A percentile compares a stretch with the other conserved stretches of the same genome.
Evolutionary conservation across 352 stramenopile species (phyloP).

Genomic region (Phytophthora brassicae): DNA sequence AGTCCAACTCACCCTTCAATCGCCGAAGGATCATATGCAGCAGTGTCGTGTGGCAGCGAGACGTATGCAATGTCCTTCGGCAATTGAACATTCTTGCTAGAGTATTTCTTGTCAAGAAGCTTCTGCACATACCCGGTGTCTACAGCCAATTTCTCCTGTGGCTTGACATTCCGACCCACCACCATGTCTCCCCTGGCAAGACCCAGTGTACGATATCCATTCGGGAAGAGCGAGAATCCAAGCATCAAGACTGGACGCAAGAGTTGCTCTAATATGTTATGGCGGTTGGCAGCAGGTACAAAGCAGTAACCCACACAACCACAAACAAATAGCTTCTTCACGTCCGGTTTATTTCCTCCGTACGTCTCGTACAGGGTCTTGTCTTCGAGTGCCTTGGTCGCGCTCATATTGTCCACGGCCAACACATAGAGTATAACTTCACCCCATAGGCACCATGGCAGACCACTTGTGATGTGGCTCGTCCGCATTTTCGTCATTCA

Average conservation of each 20-base stretch:
- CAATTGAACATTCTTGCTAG: neutral
- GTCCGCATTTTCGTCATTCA: conserved; percentile 5
- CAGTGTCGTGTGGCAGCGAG: neutral
- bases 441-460: neutral
- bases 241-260: neutral
- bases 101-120: neutral
- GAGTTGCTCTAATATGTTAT: neutral
- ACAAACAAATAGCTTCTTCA: neutral
- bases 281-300: neutral
- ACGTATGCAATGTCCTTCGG: neutral
- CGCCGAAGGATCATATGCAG: neutral
- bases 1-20: neutral
- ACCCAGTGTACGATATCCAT: neutral
- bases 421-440: neutral
- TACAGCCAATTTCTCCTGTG: neutral
- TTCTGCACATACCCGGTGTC: neutral
- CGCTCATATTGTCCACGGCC: neutral
- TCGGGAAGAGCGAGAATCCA: neutral
- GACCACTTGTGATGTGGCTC: neutral
- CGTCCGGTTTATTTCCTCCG: neutral
- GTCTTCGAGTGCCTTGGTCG: neutral
- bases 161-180: neutral
- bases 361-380: neutral
- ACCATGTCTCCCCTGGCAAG: neutral
- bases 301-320: neutral